Base-by-base conservation (phyloP, 176 grass and related monocot species). In the Triticum timopheevii region DNA sequence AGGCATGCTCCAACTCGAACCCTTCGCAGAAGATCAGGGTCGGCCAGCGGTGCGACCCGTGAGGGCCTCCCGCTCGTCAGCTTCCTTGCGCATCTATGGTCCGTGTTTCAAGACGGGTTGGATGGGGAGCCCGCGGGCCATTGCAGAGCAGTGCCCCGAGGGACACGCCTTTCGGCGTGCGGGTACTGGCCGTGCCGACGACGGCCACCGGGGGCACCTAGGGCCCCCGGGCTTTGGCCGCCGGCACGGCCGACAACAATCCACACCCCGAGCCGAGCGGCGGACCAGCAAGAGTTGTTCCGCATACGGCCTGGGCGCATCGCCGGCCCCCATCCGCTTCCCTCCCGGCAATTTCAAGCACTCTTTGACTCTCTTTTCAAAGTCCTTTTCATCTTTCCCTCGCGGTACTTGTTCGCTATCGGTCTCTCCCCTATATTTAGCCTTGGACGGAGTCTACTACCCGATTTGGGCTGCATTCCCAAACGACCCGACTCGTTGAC, bases 351-450 rank as follows among this genome's bases (percentile, higher is more conserved):
- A 92, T 92, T 92, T 92, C 87, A 92, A 89, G 84, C 80, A 92
- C 91, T 92, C 73, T 50, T 50, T 50, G 15, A 50, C 49, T 50
- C 49, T 50, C 49, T 50, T 94, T 94, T 91, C 87, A 94, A 94
- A 89, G 92, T 91, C 80, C 86, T 94, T 91, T 91, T 91, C 89
- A 94, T 91, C 92, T 94, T 91, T 94, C 88, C 88, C 80, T 92
- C 80, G 76, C 80, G 76, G 84, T 93, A 93, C 91, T 93, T 94
- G 90, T 94, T 94, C 72, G 81, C 87, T 92, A 88, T 92, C 84
- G 90, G 90, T 92, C 92, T 92, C 87, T 94, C 80, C 79, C 86
- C 89, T 11, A 42, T 90, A 93, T 93, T 93, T 90, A 90, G 85
- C 91, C 85, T 93, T 88, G 88, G 88, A 90, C 73, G 28, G 62